These are phyloP conservation scores for Aspergillus hiratsukae DNA, from an alignment of 2,329 filamentous ascomycete genomes.

Conservation along the genomic window DNA sequence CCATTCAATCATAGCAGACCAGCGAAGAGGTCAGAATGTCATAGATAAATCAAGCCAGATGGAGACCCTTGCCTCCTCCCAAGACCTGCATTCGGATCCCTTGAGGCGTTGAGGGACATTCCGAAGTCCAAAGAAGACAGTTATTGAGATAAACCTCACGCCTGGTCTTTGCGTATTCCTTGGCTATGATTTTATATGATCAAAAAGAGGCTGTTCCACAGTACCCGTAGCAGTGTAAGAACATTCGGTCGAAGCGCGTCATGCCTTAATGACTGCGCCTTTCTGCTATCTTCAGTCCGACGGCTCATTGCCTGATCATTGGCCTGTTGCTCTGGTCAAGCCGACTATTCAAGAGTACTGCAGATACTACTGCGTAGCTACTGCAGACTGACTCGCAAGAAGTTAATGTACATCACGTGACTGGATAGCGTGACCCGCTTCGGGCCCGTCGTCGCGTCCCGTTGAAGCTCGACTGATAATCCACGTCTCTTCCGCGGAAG, in stretches of 20 bases:
- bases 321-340: not conserved
- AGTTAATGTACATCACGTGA: not conserved
- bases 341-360: not conserved
- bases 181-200: not conserved
- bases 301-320: not conserved
- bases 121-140: not conserved
- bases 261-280: not conserved
- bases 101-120: not conserved
- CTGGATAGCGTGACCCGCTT: not conserved
- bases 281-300: not conserved
- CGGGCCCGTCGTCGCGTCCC: not conserved
- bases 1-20: not conserved
- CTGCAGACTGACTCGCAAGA: not conserved
- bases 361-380: not conserved
- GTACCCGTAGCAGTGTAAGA: not conserved
- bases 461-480: too few species aligned
- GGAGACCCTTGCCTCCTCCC: not conserved
- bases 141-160: not conserved
- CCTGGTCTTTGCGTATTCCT: not conserved
- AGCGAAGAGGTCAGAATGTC: not conserved
- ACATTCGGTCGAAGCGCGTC: not conserved
- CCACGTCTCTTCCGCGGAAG: not conserved
- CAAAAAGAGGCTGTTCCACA: too few species aligned
- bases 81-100: not conserved
- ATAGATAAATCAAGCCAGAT: not conserved